Conservation (phyloP, 2,329 filamentous ascomycete genomes). For the Botrytis aclada region DNA sequence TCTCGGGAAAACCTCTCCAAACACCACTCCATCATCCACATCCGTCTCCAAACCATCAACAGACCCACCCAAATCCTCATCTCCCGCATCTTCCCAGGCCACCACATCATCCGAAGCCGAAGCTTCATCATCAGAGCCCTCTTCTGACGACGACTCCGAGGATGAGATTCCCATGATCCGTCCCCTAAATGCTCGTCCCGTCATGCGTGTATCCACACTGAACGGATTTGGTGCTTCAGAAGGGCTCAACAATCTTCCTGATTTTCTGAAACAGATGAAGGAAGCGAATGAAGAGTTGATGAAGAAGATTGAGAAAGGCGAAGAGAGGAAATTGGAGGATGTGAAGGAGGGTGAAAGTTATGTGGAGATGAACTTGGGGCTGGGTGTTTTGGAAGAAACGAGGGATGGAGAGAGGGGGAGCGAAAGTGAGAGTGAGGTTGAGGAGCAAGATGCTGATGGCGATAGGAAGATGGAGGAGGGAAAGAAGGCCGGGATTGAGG, state of each 20-base stretch:
- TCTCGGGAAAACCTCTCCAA: neutral
- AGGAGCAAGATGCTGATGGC: constrained; percentile 13
- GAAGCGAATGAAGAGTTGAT: constrained; percentile 27
- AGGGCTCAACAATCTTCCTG: constrained; percentile 17
- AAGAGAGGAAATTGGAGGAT: constrained; percentile 13
- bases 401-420: neutral
- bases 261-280: constrained; percentile 27
- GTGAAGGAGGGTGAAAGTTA: constrained; percentile 23
- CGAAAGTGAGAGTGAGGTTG: neutral
- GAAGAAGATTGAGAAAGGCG: constrained; percentile 22
- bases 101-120: constrained; percentile 6
- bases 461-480: constrained; percentile 6
- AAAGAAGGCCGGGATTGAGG: constrained; percentile 12
- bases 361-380: constrained; percentile 25
- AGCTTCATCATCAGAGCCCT: neutral
- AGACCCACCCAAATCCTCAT: neutral
- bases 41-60: neutral
- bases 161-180: constrained; percentile 21
- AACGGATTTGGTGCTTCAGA: constrained; percentile 10
- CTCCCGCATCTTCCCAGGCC: neutral
- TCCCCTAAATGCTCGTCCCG: constrained; percentile 25
- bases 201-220: constrained; percentile 24
- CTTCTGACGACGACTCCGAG: constrained; percentile 2
- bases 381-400: constrained; percentile 29
- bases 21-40: neutral